Percentiles rank a stretch among this genome's conserved stretches.
These are phyloP conservation scores for Penicillium sp. DNA, from an alignment of 2,329 filamentous ascomycete genomes.

Conservation along the genomic window DNA sequence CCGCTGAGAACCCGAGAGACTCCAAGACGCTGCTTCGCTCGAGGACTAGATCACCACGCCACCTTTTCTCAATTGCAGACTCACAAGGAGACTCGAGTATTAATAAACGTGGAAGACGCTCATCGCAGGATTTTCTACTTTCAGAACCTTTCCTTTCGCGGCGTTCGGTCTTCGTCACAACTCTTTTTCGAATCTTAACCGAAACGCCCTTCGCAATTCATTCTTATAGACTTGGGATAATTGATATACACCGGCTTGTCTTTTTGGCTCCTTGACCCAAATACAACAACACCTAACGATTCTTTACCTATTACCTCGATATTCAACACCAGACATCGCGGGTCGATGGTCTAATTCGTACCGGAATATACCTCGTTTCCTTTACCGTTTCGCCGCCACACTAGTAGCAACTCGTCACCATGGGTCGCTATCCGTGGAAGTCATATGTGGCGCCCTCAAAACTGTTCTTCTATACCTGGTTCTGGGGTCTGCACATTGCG, in stretches of 20 bases:
- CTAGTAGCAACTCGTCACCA: slow-evolving; percentile 44
- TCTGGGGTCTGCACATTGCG: slow-evolving; percentile 77
- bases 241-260: not conserved
- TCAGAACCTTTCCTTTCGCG: not conserved
- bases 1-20: slow-evolving; percentile 13
- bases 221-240: not conserved
- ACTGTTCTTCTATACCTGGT: slow-evolving; percentile 78
- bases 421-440: slow-evolving; percentile 43
- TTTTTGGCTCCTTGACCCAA: not conserved
- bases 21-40: not conserved
- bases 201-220: not conserved
- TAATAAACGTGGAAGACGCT: not conserved
- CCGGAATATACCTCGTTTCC: slow-evolving; percentile 9
- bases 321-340: slow-evolving; percentile 29
- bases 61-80: slow-evolving; percentile 5
- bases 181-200: not conserved
- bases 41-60: slow-evolving; percentile 4
- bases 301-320: not conserved
- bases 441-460: slow-evolving; percentile 73
- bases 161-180: not conserved
- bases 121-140: not conserved
- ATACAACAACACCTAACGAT: not conserved
- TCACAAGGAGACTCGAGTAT: not conserved
- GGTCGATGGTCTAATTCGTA: slow-evolving; percentile 27
- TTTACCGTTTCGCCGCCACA: slow-evolving; percentile 11